phyloP scores from a whole-genome alignment of 208 protist genomes.

The Leishmania turanica region DNA sequence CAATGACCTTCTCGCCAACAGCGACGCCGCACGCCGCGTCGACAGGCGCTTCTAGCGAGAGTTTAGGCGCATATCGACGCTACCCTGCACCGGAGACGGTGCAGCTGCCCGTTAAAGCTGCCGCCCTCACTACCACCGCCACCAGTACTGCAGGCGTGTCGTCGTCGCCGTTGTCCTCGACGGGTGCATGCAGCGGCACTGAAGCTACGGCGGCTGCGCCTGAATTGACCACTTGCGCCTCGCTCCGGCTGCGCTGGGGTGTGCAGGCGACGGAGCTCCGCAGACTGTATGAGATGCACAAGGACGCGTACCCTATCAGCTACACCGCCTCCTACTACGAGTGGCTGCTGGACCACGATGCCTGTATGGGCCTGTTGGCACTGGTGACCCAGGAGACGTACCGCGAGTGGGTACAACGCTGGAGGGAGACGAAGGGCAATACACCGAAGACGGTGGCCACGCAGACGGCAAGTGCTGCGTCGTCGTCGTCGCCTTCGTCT shows the following conservation, averaged over 20 bases:
- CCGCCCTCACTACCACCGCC: background rate
- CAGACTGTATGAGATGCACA: constrained; percentile 52
- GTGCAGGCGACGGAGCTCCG: constrained; percentile 44
- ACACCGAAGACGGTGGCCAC: background rate
- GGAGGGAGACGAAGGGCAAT: background rate
- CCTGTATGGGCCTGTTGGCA: constrained; percentile 48
- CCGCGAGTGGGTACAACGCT: background rate
- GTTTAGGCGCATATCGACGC: constrained; percentile 9
- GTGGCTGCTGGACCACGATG: constrained; percentile 42
- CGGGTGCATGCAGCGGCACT: background rate
- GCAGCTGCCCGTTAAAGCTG: background rate
- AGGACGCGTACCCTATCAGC: constrained; percentile 54
- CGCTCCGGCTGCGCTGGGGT: constrained; percentile 70
- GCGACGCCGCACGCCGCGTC: background rate
- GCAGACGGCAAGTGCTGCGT: background rate
- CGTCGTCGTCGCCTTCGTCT: background rate
- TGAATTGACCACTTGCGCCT: background rate
- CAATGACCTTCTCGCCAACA: background rate
- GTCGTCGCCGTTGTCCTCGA: background rate
- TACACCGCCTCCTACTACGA: constrained; percentile 65
- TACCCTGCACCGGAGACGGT: constrained; percentile 26
- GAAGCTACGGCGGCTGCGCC: background rate
- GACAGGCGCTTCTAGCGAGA: background rate
- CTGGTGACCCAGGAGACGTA: constrained; percentile 37
- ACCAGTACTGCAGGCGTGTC: background rate